These are phyloP conservation scores for Ploettnerulaceae sp. DNA, from an alignment of 2,329 filamentous ascomycete genomes.

Conservation along the genomic window DNA sequence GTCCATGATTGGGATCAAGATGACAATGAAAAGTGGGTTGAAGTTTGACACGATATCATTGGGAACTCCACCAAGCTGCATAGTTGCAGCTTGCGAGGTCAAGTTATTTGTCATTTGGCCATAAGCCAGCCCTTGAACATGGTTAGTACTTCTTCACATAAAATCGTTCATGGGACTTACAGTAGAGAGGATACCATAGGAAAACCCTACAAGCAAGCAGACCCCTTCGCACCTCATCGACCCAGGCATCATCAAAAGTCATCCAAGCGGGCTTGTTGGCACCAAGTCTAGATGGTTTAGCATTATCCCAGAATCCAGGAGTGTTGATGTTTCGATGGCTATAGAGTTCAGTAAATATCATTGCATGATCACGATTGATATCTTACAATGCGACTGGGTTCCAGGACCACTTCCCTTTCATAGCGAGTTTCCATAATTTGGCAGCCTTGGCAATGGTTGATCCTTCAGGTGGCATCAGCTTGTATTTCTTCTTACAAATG, in stretches of 20 bases:
- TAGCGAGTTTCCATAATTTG: constrained; percentile 49
- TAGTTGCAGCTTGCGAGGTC: constrained; percentile 53
- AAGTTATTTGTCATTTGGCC: constrained; percentile 65
- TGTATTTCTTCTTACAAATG: constrained; percentile 39
- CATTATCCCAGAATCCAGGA: constrained; percentile 53
- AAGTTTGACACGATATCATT: constrained; percentile 59
- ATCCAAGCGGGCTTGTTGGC: constrained; percentile 65
- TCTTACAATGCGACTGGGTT: constrained; percentile 49
- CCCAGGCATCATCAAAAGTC: constrained; percentile 77
- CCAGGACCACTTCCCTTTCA: constrained; percentile 51
- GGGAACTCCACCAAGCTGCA: constrained; percentile 47
- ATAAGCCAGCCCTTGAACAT: constrained; percentile 17
- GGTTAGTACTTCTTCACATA: neutral
- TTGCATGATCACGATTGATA: neutral
- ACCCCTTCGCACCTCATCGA: constrained; percentile 57
- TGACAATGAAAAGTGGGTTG: constrained; percentile 54
- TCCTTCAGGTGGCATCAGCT: constrained; percentile 49
- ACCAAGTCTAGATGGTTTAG: constrained; percentile 44
- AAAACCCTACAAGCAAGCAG: constrained; percentile 62
- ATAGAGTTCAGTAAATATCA: neutral
- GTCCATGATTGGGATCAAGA: constrained; percentile 51
- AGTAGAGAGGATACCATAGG: constrained; percentile 62
- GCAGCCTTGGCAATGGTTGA: constrained; percentile 58
- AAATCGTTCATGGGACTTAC: neutral
- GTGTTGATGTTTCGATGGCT: constrained; percentile 48